A percentile compares a stretch with the other conserved stretches of the same genome.
Conservation (phyloP, 1,284 basidiomycete species). For the Austropuccinia psidii region DNA sequence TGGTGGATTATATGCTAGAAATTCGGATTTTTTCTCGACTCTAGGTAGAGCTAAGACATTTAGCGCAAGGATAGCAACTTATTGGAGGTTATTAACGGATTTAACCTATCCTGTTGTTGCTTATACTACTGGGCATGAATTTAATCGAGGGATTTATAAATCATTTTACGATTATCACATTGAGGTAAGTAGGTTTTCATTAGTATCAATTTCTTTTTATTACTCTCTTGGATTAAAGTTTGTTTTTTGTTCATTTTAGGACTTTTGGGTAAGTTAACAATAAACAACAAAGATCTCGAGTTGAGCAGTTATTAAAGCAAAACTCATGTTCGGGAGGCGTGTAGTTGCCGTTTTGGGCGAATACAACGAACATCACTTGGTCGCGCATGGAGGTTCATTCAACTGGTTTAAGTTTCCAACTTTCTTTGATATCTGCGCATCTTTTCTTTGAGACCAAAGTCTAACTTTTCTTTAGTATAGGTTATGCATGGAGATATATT, state of each 20-base stretch:
- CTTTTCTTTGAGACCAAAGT: neutral
- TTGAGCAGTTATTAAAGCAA: neutral
- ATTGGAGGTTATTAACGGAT: conserved; percentile 90
- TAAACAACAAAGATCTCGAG: too few relatives aligned
- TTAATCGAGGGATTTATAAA: conserved; percentile 41
- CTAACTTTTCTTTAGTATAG: conserved; percentile 52
- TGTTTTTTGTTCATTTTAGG: conserved; percentile 58
- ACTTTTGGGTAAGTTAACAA: conserved; percentile 74
- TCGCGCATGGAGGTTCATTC: conserved; percentile 97
- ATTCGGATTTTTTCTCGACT: conserved; percentile 80
- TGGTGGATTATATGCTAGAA: conserved; percentile 90
- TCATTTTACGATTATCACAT: conserved; percentile 36
- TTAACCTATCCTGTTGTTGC: conserved; percentile 95
- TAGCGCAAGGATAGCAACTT: conserved; percentile 79
- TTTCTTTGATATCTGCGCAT: neutral
- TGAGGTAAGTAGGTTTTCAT: neutral
- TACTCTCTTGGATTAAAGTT: conserved; percentile 43
- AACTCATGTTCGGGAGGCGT: conserved; percentile 54
- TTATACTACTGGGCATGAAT: conserved; percentile 75
- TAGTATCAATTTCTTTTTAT: neutral
- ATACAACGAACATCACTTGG: conserved; percentile 96
- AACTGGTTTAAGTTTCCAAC: conserved; percentile 64
- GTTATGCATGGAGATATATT: conserved; percentile 52
- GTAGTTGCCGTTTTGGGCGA: conserved; percentile 98
- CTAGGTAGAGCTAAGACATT: conserved; percentile 84